Evolutionary conservation across 345 rosid species (phyloP), one percentile per base, ranked within the genome.

Genomic region (Conringia planisiliqua): DNA sequence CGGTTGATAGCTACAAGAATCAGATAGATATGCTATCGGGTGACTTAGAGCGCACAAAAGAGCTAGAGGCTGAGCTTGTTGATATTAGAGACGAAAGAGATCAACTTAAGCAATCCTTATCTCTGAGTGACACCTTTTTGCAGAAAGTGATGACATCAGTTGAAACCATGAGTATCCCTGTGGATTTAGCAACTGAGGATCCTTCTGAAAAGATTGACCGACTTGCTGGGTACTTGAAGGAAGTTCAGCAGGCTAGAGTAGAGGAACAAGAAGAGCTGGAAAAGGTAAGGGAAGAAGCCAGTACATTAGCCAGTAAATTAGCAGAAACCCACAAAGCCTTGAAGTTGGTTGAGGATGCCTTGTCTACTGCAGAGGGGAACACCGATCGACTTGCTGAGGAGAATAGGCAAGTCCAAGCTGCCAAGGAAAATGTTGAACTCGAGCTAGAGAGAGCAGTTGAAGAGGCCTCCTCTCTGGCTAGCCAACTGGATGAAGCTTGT

Each of bases 41-140:
- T 71, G 86, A 86, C 65, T 62, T 85, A 66, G 87, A 87, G 68
- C 62, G 78, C 65, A 82, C 84, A 14, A 82, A 82, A 8, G 81
- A 80, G 79, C 76, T 94, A 83, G 96, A 91, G 83, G 81, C 80
- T 16, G 87, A 94, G 71, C 81, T 91, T 58, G 68, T 74, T 76
- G 81, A 82, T 58, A 9, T 73, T 64, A 85, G 73, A 61, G 87
- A 82, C 42, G 85, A 85, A 70, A 77, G 82, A 62, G 83, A 89
- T 86, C 81, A 91, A 58, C 66, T 88, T 57, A 83, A 86, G 84
- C 84, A 81, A 75, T 82, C 86, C 61, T 78, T 88, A 54, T 74
- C 80, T 38, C 84, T 91, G 73, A 91, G 85, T 73, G 83, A 85
- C 71, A 77, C 68, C 63, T 65, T 85, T 75, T 68, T 88, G 77